Evolutionary conservation across 306 rosid genomes (phyloP), one percentile per base, ranked within the genome.

Genomic region (Prunus mume): DNA sequence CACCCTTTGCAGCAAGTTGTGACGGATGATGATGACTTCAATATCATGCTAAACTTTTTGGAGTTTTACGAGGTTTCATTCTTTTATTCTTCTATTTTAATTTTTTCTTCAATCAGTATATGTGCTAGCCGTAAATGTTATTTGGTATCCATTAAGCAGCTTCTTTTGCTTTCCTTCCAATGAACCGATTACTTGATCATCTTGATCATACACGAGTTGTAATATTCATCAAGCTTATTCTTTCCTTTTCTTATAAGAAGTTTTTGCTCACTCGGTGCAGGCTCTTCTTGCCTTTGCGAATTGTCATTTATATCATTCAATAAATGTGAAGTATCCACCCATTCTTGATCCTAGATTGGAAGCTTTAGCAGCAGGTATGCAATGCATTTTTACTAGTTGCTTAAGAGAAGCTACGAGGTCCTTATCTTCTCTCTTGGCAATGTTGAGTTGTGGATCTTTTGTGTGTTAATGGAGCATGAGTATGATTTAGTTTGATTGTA

Each of bases 1-100:
- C 98, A 94, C 80, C 83, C 98, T 57, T 78, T 94, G 78, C 98
- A 92, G 83, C 98, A 94, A 87, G 95, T 87, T 68, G 81, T 94
- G 76, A 68, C 91, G 50, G 96, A 89, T 55, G 95, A 90, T 61
- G 86, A 92, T 66, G 98, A 94, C 82, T 79, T 87, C 69, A 76
- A 79, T 69, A 89, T 93, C 62, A 89, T 94, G 91, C 80, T 90
- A 13, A 94, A 85, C 76, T 94, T 89, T 76, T 81, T 90, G 73
- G 96, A 94, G 72, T 83, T 94, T 75, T 89, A 92, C 1, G 96
- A 94, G 96, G 98, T 89, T 70, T 38, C 43, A 17, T 78, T 22
- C 41, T 71, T 3, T 75, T 45, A 65, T 63, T 47, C 43, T n/a
- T 45, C 1, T 14, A 12, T 43, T 57, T 32, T n/a, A 2, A 9